Evolutionary conservation across 2,329 filamentous ascomycete species (phyloP).

Genomic region (Diaporthe citri): DNA sequence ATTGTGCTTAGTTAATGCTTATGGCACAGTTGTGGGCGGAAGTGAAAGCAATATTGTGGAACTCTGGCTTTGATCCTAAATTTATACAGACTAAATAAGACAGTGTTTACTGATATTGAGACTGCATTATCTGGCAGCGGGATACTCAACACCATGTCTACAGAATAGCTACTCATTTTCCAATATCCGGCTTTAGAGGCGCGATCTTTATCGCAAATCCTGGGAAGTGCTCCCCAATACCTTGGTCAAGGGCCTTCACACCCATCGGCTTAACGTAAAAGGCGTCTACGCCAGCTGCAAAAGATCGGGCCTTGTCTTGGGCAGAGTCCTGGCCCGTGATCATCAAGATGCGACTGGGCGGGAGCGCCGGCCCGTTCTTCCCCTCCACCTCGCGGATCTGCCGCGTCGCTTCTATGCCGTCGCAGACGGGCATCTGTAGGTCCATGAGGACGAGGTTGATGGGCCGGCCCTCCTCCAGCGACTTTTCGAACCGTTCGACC

Average conservation of each 20-base stretch:
- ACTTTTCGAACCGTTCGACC: constrained; percentile 51
- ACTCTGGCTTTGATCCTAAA: too few relatives aligned
- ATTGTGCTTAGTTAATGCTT: too few relatives aligned
- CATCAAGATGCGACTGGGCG: constrained; percentile 39
- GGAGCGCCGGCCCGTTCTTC: constrained; percentile 38
- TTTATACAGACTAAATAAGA: too few relatives aligned
- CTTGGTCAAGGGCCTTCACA: constrained; percentile 20
- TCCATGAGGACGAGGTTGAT: constrained; percentile 58
- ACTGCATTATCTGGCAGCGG: too few relatives aligned
- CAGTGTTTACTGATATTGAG: too few relatives aligned
- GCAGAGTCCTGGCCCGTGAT: constrained; percentile 31
- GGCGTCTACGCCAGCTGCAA: constrained; percentile 29
- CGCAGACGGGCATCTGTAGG: constrained; percentile 58
- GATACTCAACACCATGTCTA: neutral
- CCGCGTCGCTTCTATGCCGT: constrained; percentile 54
- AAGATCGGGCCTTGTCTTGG: constrained; percentile 15
- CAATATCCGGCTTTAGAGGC: neutral
- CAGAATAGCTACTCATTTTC: neutral
- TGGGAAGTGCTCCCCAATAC: constrained; percentile 10
- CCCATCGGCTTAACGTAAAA: constrained; percentile 35
- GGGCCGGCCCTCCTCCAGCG: constrained; percentile 45
- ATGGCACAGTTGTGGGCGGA: too few relatives aligned
- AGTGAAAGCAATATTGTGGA: too few relatives aligned
- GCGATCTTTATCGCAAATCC: neutral
- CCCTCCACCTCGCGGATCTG: constrained; percentile 54